phyloP scores from a whole-genome alignment of 805 yeast genomes.

The Suhomyces faveliae region DNA sequence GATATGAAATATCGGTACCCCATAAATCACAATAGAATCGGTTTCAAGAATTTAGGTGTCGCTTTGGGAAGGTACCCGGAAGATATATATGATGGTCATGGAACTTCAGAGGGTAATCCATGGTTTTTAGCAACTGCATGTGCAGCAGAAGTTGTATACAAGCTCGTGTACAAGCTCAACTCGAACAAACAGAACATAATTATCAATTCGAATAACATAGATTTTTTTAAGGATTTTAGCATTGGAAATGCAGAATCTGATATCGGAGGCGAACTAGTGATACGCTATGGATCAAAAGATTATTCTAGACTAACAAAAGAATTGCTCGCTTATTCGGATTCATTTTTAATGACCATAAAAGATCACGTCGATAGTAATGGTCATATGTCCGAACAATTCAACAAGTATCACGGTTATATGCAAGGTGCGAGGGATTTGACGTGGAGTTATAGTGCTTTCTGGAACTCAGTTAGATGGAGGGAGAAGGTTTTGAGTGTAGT shows the following conservation, averaged over 20 bases:
- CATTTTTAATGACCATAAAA: conserved; percentile 59
- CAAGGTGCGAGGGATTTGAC: conserved; percentile 86
- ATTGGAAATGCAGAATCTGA: conserved; percentile 16
- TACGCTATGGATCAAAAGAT: conserved; percentile 41
- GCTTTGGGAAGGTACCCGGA: conserved; percentile 93
- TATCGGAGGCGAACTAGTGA: conserved; percentile 22
- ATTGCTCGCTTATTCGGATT: conserved; percentile 59
- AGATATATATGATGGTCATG: conserved; percentile 79
- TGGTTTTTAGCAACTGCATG: conserved; percentile 84
- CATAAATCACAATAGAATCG: conserved; percentile 55
- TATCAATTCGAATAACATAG: conserved; percentile 29
- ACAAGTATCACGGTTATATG: conserved; percentile 75
- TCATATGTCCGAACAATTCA: conserved; percentile 85
- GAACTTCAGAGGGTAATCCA: conserved; percentile 79
- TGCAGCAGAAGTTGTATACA: conserved; percentile 63
- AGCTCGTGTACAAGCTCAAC: conserved; percentile 47
- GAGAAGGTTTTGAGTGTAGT: conserved; percentile 27
- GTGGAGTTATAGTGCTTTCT: conserved; percentile 85
- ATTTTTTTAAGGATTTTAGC: conserved; percentile 34
- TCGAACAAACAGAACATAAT: conserved; percentile 42
- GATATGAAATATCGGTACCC: conserved; percentile 79
- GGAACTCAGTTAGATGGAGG: conserved; percentile 70
- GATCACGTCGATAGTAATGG: conserved; percentile 65
- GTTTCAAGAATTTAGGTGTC: conserved; percentile 45
- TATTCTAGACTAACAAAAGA: conserved; percentile 46